Percentiles rank a stretch among this genome's conserved stretches.
These are phyloP conservation scores for Fremontodendron californicum DNA, from an alignment of 345 rosid genomes.

Conservation along the genomic window DNA sequence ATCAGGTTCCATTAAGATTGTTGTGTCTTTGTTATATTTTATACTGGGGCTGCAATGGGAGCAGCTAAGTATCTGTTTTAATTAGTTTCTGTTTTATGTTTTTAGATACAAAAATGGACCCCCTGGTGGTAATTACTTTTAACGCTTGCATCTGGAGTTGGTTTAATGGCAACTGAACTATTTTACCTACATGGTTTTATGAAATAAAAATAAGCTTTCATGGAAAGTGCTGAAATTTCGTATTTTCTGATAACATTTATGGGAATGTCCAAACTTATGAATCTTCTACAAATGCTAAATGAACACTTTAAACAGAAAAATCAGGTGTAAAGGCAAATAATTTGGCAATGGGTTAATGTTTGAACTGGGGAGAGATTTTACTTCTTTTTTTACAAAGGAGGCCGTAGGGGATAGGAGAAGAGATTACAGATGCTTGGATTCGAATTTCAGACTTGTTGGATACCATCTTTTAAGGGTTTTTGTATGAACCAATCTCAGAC, in stretches of 20 bases:
- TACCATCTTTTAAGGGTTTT: too few species aligned
- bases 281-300: background rate
- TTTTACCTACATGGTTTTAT: background rate
- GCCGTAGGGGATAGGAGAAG: too few species aligned
- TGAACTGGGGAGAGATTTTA: background rate
- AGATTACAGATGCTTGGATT: too few species aligned
- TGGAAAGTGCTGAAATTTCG: background rate
- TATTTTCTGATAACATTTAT: background rate
- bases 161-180: slow-evolving; percentile 4
- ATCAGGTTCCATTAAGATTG: background rate
- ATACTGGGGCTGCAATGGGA: background rate
- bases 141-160: background rate
- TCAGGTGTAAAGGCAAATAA: too few species aligned
- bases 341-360: too few species aligned
- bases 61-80: slow-evolving; percentile 5
- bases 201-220: background rate
- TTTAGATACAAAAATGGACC: background rate
- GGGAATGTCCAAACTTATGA: background rate
- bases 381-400: too few species aligned
- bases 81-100: slow-evolving; percentile 3
- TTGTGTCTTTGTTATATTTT: slow-evolving; percentile 7
- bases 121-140: slow-evolving; percentile 6
- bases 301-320: background rate
- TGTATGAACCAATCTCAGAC: too few species aligned
- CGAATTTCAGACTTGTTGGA: too few species aligned